phyloP scores from a whole-genome alignment of 306 rosid genomes.

The Trifolium fragiferum region DNA sequence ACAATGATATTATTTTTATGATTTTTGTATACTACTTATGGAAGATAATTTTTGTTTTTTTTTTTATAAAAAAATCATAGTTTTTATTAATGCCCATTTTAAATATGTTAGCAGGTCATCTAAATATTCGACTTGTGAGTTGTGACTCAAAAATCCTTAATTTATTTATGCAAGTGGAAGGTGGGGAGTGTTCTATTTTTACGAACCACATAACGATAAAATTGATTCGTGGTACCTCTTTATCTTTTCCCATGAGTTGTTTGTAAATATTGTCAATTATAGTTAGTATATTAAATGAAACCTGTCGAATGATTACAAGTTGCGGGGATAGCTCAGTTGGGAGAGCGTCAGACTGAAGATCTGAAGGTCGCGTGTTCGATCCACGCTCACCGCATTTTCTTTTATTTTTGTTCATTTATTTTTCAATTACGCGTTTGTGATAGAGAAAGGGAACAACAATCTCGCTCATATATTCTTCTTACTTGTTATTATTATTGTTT shows the following conservation, averaged over 20 bases:
- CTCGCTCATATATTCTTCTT: no score
- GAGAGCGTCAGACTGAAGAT: constrained; percentile 50
- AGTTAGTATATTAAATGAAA: accelerated
- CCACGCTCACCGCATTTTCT: constrained; percentile 33
- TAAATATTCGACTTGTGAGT: no score
- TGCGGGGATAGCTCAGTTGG: constrained; percentile 51
- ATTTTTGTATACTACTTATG: no score
- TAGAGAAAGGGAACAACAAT: no score
- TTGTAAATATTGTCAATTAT: no score
- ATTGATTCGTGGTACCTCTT: neutral
- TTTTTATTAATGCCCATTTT: no score
- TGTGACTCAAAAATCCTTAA: no score
- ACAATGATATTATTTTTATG: no score
- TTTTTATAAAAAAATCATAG: no score
- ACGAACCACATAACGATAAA: neutral
- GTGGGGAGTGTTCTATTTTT: neutral
- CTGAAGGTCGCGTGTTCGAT: constrained; percentile 49
- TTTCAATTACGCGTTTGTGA: neutral
- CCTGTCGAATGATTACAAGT: accelerated
- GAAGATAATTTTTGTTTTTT: no score
- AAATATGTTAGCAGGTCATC: no score
- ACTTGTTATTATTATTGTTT: neutral
- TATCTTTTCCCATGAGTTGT: neutral
- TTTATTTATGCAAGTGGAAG: no score
- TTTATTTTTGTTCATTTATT: neutral